Conservation (phyloP, 1,284 basidiomycete species). For the Microbotryum intermedium region DNA sequence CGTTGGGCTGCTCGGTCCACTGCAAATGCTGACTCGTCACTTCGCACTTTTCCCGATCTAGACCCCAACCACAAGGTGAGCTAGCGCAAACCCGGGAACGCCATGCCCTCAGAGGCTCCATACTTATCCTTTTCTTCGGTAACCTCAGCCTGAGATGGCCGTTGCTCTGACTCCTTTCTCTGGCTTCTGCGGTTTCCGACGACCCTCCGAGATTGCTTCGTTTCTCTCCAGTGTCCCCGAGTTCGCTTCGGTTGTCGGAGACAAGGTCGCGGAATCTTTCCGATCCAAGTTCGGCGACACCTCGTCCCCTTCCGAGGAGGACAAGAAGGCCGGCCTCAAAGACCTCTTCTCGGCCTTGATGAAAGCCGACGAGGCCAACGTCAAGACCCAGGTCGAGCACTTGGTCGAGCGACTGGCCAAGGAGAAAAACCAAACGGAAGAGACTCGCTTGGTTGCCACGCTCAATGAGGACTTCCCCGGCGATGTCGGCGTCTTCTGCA, state of each 20-base stretch:
- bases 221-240: conserved; percentile 68
- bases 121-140: neutral
- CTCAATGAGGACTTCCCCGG: conserved; percentile 77
- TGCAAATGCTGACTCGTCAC: neutral
- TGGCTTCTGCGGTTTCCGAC: conserved; percentile 85
- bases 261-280: conserved; percentile 49
- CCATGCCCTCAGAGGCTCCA: neutral
- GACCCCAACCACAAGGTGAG: conserved; percentile 80
- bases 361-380: conserved; percentile 53
- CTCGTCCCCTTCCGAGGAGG: conserved; percentile 43
- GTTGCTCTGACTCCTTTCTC: conserved; percentile 84
- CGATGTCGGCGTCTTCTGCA: conserved; percentile 91
- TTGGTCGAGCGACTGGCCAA: conserved; percentile 55
- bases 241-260: conserved; percentile 62
- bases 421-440: conserved; percentile 43
- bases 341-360: conserved; percentile 74
- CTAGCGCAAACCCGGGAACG: neutral
- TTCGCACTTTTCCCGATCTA: conserved; percentile 37
- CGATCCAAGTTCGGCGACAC: conserved; percentile 38
- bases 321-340: conserved; percentile 52
- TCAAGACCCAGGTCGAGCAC: conserved; percentile 51
- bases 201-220: conserved; percentile 59
- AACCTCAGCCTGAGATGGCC: conserved; percentile 78
- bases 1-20: neutral
- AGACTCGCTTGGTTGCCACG: conserved; percentile 54